phyloP scores from a whole-genome alignment of 1,284 basidiomycete species.

The Pholiota adiposa region DNA sequence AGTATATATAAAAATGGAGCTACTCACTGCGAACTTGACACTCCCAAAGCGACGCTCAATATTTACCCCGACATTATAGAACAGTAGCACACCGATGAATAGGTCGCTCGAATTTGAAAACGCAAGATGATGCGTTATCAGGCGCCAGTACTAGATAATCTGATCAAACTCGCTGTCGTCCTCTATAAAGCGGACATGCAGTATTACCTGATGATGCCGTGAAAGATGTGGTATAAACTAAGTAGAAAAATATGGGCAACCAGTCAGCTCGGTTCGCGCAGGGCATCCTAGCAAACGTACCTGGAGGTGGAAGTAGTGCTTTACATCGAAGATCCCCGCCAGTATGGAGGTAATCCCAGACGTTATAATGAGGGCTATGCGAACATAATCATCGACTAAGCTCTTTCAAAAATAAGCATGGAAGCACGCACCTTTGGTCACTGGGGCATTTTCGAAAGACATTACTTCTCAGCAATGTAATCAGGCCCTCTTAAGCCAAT shows the following conservation, averaged over 20 bases:
- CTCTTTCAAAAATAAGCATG: neutral
- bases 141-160: constrained; percentile 78
- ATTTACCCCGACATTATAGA: constrained; percentile 75
- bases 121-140: constrained; percentile 75
- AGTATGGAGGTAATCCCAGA: constrained; percentile 72
- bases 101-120: constrained; percentile 88
- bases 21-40: constrained; percentile 84
- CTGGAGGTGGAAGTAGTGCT: constrained; percentile 87
- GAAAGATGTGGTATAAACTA: constrained; percentile 75
- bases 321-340: constrained; percentile 81
- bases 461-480: constrained; percentile 36
- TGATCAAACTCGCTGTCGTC: constrained; percentile 28
- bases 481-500: neutral
- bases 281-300: constrained; percentile 36
- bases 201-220: constrained; percentile 65
- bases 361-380: constrained; percentile 77
- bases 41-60: constrained; percentile 89
- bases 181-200: constrained; percentile 1
- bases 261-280: constrained; percentile 2
- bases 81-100: constrained; percentile 73
- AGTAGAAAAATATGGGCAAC: neutral
- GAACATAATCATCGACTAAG: neutral
- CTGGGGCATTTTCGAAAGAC: constrained; percentile 80
- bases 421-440: constrained; percentile 68
- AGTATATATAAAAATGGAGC: constrained; percentile 15